Percentiles rank a stretch among this genome's conserved stretches.
Conservation (phyloP, 805 yeast species). For the Suhomyces kilbournensis region DNA sequence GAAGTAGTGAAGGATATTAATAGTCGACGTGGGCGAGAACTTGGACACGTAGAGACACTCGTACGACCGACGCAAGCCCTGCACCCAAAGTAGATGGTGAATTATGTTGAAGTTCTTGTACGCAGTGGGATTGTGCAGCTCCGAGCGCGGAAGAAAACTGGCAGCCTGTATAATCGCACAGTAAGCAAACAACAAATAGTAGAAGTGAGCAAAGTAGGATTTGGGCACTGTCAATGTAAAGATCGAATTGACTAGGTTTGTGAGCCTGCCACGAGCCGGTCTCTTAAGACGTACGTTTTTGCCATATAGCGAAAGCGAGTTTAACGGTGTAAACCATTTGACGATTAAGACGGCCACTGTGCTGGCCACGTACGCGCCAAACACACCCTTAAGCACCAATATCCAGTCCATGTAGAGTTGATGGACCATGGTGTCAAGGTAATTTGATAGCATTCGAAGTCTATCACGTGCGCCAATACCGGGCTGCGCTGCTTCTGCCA, state of each 20-base stretch:
- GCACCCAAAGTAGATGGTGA: constrained; percentile 34
- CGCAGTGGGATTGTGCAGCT: constrained; percentile 5
- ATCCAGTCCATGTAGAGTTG: too few species aligned
- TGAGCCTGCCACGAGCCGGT: background rate
- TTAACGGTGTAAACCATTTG: constrained; percentile 14
- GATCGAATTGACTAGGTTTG: constrained; percentile 1
- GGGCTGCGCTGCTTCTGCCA: too few species aligned
- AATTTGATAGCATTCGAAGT: too few species aligned
- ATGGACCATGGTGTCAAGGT: too few species aligned
- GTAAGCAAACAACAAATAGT: constrained; percentile 40
- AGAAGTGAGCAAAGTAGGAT: constrained; percentile 61
- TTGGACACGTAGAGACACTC: constrained; percentile 54
- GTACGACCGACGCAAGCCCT: constrained; percentile 51
- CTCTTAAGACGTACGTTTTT: constrained; percentile 10
- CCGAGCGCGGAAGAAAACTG: constrained; percentile 16
- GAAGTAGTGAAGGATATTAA: constrained; percentile 64
- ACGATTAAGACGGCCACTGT: constrained; percentile 12
- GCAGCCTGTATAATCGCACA: constrained; percentile 16
- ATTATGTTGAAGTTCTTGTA: constrained; percentile 19
- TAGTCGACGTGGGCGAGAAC: constrained; percentile 47
- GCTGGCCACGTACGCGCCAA: background rate
- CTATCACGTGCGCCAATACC: too few species aligned
- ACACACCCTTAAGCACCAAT: background rate
- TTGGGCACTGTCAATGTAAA: constrained; percentile 53
- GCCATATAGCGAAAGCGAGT: constrained; percentile 22